Conservation (phyloP, 345 rosid species). For the Gossypium raimondii region DNA sequence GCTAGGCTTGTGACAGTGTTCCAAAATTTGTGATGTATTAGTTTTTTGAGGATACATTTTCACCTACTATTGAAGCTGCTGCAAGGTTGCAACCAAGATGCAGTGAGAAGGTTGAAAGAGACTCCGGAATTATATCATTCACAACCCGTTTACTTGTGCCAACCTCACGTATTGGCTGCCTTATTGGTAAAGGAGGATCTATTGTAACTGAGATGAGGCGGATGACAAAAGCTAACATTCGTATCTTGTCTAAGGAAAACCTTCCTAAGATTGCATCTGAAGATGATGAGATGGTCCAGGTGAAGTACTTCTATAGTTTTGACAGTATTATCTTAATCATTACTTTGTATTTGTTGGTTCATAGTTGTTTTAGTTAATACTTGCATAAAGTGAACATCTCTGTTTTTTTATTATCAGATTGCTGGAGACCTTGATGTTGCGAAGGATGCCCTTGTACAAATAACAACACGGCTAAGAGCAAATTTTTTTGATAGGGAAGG, state of each 20-base stretch:
- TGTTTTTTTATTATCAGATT: constrained; percentile 44
- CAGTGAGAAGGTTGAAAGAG: constrained; percentile 89
- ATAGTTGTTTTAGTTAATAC: background rate
- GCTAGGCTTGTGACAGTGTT: constrained; percentile 10
- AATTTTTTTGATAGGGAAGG: constrained; percentile 89
- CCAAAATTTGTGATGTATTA: constrained; percentile 23
- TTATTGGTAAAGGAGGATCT: constrained; percentile 90
- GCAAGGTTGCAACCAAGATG: constrained; percentile 85
- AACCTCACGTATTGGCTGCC: constrained; percentile 88
- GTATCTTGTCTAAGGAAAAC: constrained; percentile 77
- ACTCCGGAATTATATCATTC: constrained; percentile 85
- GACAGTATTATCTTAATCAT: constrained; percentile 14
- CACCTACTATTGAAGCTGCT: constrained; percentile 90
- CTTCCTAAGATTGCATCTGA: constrained; percentile 84
- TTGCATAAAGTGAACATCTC: background rate
- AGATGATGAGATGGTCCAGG: constrained; percentile 99
- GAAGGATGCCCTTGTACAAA: constrained; percentile 89
- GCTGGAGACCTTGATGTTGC: constrained; percentile 92
- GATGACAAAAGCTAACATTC: constrained; percentile 82
- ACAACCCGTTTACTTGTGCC: constrained; percentile 93
- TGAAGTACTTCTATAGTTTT: constrained; percentile 24
- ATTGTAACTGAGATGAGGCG: constrained; percentile 92
- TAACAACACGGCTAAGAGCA: constrained; percentile 75
- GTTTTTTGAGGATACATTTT: constrained; percentile 78
- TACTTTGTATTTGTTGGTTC: background rate